A percentile compares a stretch with the other conserved stretches of the same genome.
These are phyloP conservation scores for Leccinum broughii DNA, from an alignment of 768 basidiomycete species.

Conservation along the genomic window DNA sequence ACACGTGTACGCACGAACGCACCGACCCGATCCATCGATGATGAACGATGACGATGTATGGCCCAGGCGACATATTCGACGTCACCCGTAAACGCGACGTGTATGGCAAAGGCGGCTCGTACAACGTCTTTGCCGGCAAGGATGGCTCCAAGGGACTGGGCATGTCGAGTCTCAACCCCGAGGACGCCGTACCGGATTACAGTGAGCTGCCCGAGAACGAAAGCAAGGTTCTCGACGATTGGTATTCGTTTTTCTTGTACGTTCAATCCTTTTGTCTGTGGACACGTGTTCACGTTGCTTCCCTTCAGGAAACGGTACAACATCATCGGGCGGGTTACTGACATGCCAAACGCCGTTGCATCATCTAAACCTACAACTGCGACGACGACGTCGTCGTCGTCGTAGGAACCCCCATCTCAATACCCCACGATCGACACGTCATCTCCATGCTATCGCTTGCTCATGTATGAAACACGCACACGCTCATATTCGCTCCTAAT, in stretches of 20 bases:
- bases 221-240: slow-evolving; percentile 80
- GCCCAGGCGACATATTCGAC: slow-evolving; percentile 78
- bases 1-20: not conserved
- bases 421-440: not conserved
- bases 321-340: slow-evolving; percentile 73
- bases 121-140: slow-evolving; percentile 89
- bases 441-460: not conserved
- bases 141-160: slow-evolving; percentile 90
- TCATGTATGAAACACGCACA: not conserved
- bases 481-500: not conserved
- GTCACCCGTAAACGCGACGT: slow-evolving; percentile 83
- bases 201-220: slow-evolving; percentile 71
- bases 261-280: slow-evolving; percentile 31
- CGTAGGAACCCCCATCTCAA: not conserved
- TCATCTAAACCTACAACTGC: slow-evolving; percentile 1
- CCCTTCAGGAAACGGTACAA: slow-evolving; percentile 76
- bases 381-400: not conserved
- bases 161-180: slow-evolving; percentile 80
- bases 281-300: not conserved
- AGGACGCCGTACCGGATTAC: slow-evolving; percentile 89
- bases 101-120: slow-evolving; percentile 80
- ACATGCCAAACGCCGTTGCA: slow-evolving; percentile 44
- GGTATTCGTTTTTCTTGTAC: slow-evolving; percentile 85
- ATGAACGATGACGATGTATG: not conserved
- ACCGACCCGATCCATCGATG: not conserved